phyloP scores from a whole-genome alignment of 148 eudicot species.

The Simmondsia chinensis region DNA sequence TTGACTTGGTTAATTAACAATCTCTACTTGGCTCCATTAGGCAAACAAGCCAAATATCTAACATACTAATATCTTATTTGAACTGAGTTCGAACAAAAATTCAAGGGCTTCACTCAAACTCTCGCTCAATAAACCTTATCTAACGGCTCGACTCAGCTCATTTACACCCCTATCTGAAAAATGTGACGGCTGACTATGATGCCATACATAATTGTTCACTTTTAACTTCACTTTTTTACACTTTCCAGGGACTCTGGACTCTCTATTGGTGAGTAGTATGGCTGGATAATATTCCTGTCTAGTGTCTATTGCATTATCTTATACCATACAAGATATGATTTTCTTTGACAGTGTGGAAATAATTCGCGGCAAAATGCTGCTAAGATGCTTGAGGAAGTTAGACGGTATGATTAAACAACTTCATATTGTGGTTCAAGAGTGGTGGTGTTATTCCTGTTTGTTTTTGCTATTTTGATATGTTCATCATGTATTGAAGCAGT shows the following conservation, averaged over 20 bases:
- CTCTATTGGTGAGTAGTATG: slow-evolving; percentile 80
- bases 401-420: slow-evolving; percentile 48
- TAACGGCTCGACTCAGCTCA: no score
- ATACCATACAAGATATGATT: no score
- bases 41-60: no score
- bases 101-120: no score
- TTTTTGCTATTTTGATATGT: slow-evolving; percentile 38
- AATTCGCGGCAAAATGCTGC: slow-evolving; percentile 57
- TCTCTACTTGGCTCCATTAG: no score
- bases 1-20: no score
- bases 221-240: slow-evolving; percentile 6
- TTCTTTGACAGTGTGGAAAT: slow-evolving; percentile 55
- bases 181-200: no score
- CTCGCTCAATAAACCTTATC: no score
- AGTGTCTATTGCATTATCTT: slow-evolving; percentile 6
- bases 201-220: no score
- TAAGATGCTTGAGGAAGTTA: slow-evolving; percentile 79
- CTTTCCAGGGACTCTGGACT: slow-evolving; percentile 77
- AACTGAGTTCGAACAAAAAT: no score
- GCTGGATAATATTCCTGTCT: slow-evolving; percentile 1
- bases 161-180: no score
- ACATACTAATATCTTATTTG: no score
- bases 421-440: not conserved
- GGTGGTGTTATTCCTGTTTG: not conserved
- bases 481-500: slow-evolving; percentile 67